Conservation (phyloP, 768 basidiomycete genomes). For the Lyophyllum shimeji region DNA sequence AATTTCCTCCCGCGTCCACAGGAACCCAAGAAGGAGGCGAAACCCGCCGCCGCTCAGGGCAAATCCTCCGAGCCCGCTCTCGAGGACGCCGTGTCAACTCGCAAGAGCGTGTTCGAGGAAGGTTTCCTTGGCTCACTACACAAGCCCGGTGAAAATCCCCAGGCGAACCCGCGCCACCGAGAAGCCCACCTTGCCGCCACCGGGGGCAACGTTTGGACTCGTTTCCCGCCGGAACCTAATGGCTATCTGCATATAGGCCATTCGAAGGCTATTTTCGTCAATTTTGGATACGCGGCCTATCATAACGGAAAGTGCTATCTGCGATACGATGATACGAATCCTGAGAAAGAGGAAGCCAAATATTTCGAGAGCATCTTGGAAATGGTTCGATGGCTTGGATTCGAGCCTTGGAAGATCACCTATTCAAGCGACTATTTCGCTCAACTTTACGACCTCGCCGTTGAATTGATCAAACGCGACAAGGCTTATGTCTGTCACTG, state of each 20-base stretch:
- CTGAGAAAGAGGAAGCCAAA: conserved; percentile 92
- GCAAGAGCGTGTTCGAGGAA: conserved; percentile 83
- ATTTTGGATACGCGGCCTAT: conserved; percentile 97
- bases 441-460: conserved; percentile 80
- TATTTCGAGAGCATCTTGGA: conserved; percentile 98
- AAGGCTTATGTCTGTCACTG: conserved; percentile 97
- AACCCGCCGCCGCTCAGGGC: conserved; percentile 29
- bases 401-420: conserved; percentile 98
- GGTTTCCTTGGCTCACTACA: conserved; percentile 93
- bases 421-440: conserved; percentile 98
- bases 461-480: conserved; percentile 84
- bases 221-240: conserved; percentile 98
- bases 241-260: conserved; percentile 96
- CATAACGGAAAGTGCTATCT: conserved; percentile 92
- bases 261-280: conserved; percentile 97
- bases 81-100: conserved; percentile 36
- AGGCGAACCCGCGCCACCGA: conserved; percentile 74
- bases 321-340: conserved; percentile 98
- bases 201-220: conserved; percentile 83
- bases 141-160: conserved; percentile 91
- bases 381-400: conserved; percentile 95
- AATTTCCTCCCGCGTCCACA: conserved; percentile 17
- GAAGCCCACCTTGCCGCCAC: conserved; percentile 82
- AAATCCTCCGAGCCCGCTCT: conserved; percentile 27
- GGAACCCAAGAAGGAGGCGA: conserved; percentile 52